A percentile compares a stretch with the other conserved stretches of the same genome.
phyloP scores from a whole-genome alignment of 1,139 yeast genomes.

The Magnusiomyces ingens region DNA sequence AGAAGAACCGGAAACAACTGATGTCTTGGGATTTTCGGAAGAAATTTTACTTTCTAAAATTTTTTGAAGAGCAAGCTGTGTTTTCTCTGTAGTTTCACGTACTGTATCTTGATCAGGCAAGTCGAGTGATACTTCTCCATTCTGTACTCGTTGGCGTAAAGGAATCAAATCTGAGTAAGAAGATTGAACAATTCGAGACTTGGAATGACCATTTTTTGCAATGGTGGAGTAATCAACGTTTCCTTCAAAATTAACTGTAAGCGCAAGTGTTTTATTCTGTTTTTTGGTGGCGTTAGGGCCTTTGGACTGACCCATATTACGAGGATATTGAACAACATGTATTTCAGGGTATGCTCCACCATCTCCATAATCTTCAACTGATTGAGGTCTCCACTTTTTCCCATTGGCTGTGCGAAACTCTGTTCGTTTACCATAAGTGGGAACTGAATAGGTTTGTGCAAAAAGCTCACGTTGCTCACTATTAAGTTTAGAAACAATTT shows the following conservation, averaged over 20 bases:
- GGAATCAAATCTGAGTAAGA: slow-evolving; percentile 43
- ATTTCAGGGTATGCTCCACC: slow-evolving; percentile 36
- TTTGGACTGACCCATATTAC: slow-evolving; percentile 28
- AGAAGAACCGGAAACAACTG: slow-evolving; percentile 21
- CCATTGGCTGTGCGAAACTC: background rate
- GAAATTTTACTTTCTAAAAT: slow-evolving; percentile 38
- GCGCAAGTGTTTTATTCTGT: slow-evolving; percentile 26
- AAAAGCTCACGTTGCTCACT: slow-evolving; percentile 13
- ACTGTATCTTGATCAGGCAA: slow-evolving; percentile 41
- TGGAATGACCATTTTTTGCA: slow-evolving; percentile 33
- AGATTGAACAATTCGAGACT: slow-evolving; percentile 33
- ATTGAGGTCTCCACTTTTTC: slow-evolving; percentile 27
- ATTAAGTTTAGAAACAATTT: slow-evolving; percentile 10
- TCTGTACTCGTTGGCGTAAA: slow-evolving; percentile 38
- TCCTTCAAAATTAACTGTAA: slow-evolving; percentile 32
- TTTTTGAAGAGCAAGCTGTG: slow-evolving; percentile 43
- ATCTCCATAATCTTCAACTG: slow-evolving; percentile 30
- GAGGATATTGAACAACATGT: slow-evolving; percentile 32
- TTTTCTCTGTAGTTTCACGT: slow-evolving; percentile 37
- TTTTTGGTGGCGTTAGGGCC: slow-evolving; percentile 8
- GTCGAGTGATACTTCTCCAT: slow-evolving; percentile 31
- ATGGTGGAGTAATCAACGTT: slow-evolving; percentile 32
- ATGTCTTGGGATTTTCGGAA: slow-evolving; percentile 29
- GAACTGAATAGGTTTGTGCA: slow-evolving; percentile 19
- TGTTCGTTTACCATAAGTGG: slow-evolving; percentile 31